Conservation (phyloP, 1,284 basidiomycete genomes). For the Fomitiporia mediterranea region DNA sequence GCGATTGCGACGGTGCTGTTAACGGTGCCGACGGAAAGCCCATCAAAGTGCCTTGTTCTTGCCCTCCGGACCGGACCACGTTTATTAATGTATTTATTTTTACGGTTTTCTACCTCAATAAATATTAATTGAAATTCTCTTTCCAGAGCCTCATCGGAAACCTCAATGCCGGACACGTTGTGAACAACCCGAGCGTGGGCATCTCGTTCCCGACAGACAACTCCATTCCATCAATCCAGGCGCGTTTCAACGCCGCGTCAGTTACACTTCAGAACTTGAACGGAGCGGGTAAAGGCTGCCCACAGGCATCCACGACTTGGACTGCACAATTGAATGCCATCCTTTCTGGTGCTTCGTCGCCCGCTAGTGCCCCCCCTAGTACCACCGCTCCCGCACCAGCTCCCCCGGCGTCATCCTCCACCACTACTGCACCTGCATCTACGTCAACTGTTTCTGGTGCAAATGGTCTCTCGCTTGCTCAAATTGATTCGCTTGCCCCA, state of each 20-base stretch:
- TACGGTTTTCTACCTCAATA: neutral
- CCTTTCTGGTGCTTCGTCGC: conserved; percentile 9
- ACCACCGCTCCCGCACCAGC: neutral
- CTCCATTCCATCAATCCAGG: conserved; percentile 29
- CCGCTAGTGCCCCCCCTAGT: neutral
- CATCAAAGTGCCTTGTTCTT: conserved; percentile 37
- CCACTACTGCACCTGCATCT: conserved; percentile 4
- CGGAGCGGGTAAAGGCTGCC: conserved; percentile 26
- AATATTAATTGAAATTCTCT: conserved; percentile 2
- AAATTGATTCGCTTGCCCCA: conserved; percentile 26
- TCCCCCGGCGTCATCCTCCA: no score
- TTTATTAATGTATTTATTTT: conserved; percentile 30
- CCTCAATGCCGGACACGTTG: conserved; percentile 34
- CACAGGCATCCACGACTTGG: conserved; percentile 25
- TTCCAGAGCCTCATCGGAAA: conserved; percentile 31
- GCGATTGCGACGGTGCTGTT: conserved; percentile 34
- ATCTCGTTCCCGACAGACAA: conserved; percentile 35
- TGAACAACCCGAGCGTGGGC: conserved; percentile 35
- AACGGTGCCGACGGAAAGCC: conserved; percentile 30
- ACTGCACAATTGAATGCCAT: conserved; percentile 22
- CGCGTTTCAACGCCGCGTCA: conserved; percentile 33
- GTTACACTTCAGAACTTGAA: conserved; percentile 33
- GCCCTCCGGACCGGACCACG: conserved; percentile 33
- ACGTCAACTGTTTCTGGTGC: conserved; percentile 12
- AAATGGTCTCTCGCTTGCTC: conserved; percentile 18